Base-by-base conservation (phyloP, 257 asterid genomes). In the Nicotiana paniculata region DNA sequence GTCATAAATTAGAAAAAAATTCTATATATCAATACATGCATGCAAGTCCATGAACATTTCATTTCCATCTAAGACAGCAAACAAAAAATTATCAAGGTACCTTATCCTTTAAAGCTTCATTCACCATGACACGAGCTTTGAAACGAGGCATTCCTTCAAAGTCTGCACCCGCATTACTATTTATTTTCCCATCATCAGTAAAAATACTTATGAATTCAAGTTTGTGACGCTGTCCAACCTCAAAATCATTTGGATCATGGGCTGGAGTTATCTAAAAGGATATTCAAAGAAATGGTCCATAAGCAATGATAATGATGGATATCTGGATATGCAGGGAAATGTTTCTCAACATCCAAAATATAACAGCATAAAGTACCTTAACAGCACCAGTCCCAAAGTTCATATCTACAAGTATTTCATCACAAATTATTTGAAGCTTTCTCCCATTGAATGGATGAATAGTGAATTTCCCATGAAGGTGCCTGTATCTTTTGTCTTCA, bases 221-320 rank as follows among this genome's bases (percentile, higher is more conserved):
- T 74, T 89, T 86, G 54, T 93, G 98, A 72, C 97, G 97, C 92
- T 90, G 92, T 85, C 97, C 98, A 48, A 92, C 96, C 85, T 90
- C 93, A 90, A 93, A 95, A 89, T 95, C 99, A 81, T 95, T 95
- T 74, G 99, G 98, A 88, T 95, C 99, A 77, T 95, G 99, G 43
- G 97, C 98, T 58, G 97, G 99, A 57, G 99, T 95, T 87, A 93
- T 92, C 98, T 93, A 91, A 81, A 86, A 78, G 85, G 87, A 21
- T 43, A 70, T 68, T 35, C 53, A 80, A 6, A 58, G 12, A 11
- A 51, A 61, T 13, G 28, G 12, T 24, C 67, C 82, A 85, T 81
- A 70, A 77, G 55, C 39, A 86, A 75, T 37, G 66, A 83, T 83
- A 21, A 21, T 21, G 24, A 21, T 21, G 80, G 69, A 15, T 16